Conservation (phyloP, 495 filamentous ascomycete genomes). For the Entonaema liquescens region DNA sequence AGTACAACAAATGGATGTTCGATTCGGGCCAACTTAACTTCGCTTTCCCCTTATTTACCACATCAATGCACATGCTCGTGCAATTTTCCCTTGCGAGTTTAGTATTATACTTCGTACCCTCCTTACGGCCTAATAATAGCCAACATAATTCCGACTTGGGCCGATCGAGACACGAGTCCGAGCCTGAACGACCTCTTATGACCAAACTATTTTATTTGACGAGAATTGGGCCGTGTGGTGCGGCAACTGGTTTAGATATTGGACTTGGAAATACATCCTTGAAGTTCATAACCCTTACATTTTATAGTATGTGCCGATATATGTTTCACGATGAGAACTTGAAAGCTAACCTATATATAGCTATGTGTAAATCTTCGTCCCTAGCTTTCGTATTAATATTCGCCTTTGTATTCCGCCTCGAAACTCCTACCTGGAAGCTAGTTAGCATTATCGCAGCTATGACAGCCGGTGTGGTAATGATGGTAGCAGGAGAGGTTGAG, state of each 20-base stretch:
- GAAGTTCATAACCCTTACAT: constrained; percentile 94
- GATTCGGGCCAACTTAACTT: constrained; percentile 84
- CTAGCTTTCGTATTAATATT: constrained; percentile 95
- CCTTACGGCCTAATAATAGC: constrained; percentile 73
- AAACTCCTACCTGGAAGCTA: constrained; percentile 84
- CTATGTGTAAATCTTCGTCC: constrained; percentile 99
- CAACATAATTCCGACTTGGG: constrained; percentile 56
- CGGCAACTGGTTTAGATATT: constrained; percentile 94
- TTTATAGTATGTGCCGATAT: constrained; percentile 75
- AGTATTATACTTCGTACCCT: constrained; percentile 84
- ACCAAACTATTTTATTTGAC: constrained; percentile 91
- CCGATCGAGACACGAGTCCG: constrained; percentile 60
- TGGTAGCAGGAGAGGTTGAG: constrained; percentile 95
- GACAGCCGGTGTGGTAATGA: constrained; percentile 97
- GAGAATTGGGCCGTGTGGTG: constrained; percentile 90
- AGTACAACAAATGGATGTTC: constrained; percentile 99
- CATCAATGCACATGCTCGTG: constrained; percentile 93
- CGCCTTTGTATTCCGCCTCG: constrained; percentile 93
- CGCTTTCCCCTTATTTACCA: constrained; percentile 94
- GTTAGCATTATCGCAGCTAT: constrained; percentile 89
- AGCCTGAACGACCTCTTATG: constrained; percentile 80
- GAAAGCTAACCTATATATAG: constrained; percentile 50
- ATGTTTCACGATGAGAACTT: not conserved
- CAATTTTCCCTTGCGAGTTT: constrained; percentile 86
- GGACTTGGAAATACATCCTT: constrained; percentile 95